Percentiles rank a stretch among this genome's conserved stretches.
Evolutionary conservation across 805 yeast species (phyloP).

Genomic region (Saccharomycopsis microspora): DNA sequence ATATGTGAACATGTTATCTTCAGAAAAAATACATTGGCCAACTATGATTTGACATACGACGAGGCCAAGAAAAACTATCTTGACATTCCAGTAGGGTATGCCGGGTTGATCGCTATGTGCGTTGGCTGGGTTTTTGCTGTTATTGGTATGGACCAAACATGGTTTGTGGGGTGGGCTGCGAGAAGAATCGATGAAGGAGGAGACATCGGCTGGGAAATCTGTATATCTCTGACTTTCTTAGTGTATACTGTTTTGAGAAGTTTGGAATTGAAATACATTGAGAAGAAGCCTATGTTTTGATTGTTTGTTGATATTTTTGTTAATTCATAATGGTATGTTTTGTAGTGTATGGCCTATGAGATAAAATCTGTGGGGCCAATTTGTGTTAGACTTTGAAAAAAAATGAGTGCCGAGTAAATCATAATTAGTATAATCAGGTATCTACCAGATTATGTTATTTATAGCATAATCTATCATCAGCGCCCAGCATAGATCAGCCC

Average conservation of each 20-base stretch:
- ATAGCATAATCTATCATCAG: too few relatives aligned
- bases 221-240: constrained; percentile 52
- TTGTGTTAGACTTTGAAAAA: too few relatives aligned
- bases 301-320: too few relatives aligned
- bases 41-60: constrained; percentile 55
- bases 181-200: constrained; percentile 49
- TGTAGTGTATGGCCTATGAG: too few relatives aligned
- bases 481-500: too few relatives aligned
- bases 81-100: constrained; percentile 59
- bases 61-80: constrained; percentile 27
- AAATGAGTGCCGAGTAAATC: too few relatives aligned
- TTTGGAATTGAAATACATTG: constrained; percentile 54
- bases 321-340: too few relatives aligned
- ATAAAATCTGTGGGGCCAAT: too few relatives aligned
- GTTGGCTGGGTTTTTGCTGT: constrained; percentile 81
- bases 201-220: constrained; percentile 80
- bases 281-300: background rate
- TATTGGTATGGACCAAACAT: constrained; percentile 78
- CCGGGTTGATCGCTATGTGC: constrained; percentile 68
- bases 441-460: too few relatives aligned
- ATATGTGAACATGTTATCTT: constrained; percentile 74
- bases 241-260: constrained; percentile 49
- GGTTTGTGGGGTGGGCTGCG: constrained; percentile 71
- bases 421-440: too few relatives aligned
- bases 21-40: constrained; percentile 41